Percentiles rank a stretch among this genome's conserved stretches.
These are phyloP conservation scores for Skeletonema tropicum DNA, from an alignment of 108 stramenopile species.

Conservation along the genomic window DNA sequence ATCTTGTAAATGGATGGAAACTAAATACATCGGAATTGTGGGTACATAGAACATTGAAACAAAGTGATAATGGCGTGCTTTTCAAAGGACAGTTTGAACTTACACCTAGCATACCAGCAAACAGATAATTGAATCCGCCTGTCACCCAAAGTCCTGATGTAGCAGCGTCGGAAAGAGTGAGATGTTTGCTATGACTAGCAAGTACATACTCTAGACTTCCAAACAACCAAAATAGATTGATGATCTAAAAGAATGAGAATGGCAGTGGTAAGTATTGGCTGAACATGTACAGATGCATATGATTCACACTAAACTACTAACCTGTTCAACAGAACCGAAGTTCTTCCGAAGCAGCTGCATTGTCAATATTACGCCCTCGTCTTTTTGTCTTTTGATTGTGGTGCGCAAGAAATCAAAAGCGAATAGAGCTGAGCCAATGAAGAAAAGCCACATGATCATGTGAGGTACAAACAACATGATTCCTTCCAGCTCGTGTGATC, in stretches of 20 bases:
- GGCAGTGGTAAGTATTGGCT: not conserved
- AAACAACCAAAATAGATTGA: conserved; percentile 12
- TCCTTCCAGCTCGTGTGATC: conserved; percentile 8
- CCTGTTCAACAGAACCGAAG: not conserved
- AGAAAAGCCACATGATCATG: conserved; percentile 10
- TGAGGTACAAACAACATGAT: not conserved
- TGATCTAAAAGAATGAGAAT: not conserved
- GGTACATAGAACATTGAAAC: not conserved
- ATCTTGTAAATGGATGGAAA: conserved; percentile 17
- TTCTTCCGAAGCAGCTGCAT: not conserved
- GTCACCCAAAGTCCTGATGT: not conserved
- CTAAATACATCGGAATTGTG: not conserved
- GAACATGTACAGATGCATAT: not conserved
- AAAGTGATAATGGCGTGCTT: not conserved
- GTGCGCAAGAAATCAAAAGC: not conserved
- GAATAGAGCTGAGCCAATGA: conserved; percentile 13
- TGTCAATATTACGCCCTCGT: not conserved
- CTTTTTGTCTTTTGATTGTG: not conserved
- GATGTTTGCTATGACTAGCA: not conserved
- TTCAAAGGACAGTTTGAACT: conserved; percentile 2
- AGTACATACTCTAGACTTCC: conserved; percentile 21
- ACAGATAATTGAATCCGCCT: conserved; percentile 19
- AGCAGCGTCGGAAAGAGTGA: not conserved
- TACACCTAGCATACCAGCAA: conserved; percentile 21
- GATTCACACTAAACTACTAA: not conserved